Base-by-base conservation (phyloP, 805 yeast genomes). In the Starmerella riodocensis region DNA sequence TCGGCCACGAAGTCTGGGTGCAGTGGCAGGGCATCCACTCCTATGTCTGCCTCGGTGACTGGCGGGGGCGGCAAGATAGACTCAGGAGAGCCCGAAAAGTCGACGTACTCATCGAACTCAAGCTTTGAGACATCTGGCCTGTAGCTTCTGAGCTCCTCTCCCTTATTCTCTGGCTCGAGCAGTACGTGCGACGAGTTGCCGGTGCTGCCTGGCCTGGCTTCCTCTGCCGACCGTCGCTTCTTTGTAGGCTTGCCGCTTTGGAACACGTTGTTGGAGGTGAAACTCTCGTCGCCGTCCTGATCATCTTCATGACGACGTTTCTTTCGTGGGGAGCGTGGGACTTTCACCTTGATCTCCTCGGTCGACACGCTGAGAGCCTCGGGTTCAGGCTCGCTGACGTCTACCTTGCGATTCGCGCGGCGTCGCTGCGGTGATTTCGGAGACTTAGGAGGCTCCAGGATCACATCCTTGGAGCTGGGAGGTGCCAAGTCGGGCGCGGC, bases 191-290 rank as follows among this genome's bases (percentile, higher is more conserved):
- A 37, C 32, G 32, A 20, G n/a, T 23, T 29, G 8, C 26, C 33
- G 5, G 24, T 41, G 31, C 26, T 6, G 7, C 21, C 28, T 9
- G 37, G 19, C 34, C 22, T 29, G 14, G 40, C 39, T 20, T 32
- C 31, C 24, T 35, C 33, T 17, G 32, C 35, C 20, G 33, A 23
- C 22, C 48, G 42, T 33, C 39, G 9, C 31, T 28, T 28, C 8
- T 17, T 39, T 32, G 38, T 20, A 14, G 23, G 21, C 26, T n/a
- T 40, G 6, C 38, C 20, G 9, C 25, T 22, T 40, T 51, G 54
- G 39, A 51, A 51, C 28, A 50, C 48, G 37, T 51, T 51, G 20
- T 44, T 40, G 13, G 20, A 16, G 9, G 42, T 26, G 48, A 50
- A 50, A 16, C 51, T 46, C 26, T 38, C 29, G 20, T 39, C 43